Percentiles rank a stretch among this genome's conserved stretches.
Evolutionary conservation across 2,329 filamentous ascomycete genomes (phyloP).

Genomic region (Corniculantispora saksenae): DNA sequence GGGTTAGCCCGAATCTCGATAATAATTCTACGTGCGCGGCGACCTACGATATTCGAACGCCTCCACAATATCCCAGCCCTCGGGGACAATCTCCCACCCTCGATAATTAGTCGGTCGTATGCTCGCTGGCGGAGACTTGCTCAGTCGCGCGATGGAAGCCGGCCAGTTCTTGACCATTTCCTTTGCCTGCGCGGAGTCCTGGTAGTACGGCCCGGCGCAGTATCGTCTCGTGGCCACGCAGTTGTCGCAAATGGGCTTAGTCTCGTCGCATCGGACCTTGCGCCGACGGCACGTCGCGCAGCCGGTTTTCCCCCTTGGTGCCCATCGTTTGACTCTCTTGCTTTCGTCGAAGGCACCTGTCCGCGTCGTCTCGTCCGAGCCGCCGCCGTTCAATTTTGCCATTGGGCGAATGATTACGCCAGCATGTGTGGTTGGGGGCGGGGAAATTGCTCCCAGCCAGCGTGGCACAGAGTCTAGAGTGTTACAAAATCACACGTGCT

Average conservation of each 20-base stretch:
- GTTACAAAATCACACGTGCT: conserved; percentile 3
- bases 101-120: conserved; percentile 9
- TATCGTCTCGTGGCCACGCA: conserved; percentile 15
- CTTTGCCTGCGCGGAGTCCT: conserved; percentile 12
- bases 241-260: conserved; percentile 16
- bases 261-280: conserved; percentile 15
- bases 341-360: not conserved
- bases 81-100: conserved; percentile 9
- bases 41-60: conserved; percentile 15
- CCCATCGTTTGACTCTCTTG: conserved; percentile 15
- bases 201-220: conserved; percentile 16
- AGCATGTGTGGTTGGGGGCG: not conserved
- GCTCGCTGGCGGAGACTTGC: conserved; percentile 8
- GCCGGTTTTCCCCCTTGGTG: conserved; percentile 10
- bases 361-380: not conserved
- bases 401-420: not conserved
- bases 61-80: conserved; percentile 16
- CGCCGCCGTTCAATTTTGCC: not conserved
- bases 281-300: conserved; percentile 15
- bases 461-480: not conserved
- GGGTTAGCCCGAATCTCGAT: not conserved
- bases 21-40: not conserved
- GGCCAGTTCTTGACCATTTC: not conserved
- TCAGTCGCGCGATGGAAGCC: not conserved
- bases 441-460: not conserved